These are phyloP conservation scores for Zopfia rhizophila DNA, from an alignment of 2,329 filamentous ascomycete genomes.

Conservation along the genomic window DNA sequence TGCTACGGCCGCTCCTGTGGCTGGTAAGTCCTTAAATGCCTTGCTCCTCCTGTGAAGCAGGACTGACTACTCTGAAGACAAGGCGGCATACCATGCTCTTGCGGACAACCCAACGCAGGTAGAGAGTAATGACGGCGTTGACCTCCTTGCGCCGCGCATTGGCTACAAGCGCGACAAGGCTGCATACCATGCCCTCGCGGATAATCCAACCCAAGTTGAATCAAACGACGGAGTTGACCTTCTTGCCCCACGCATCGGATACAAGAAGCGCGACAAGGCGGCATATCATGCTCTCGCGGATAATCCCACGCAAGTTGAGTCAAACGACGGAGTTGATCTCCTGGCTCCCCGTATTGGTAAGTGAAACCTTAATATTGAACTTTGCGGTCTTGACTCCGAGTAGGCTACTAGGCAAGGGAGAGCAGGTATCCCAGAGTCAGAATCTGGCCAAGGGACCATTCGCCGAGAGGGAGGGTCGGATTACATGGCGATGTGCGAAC, in stretches of 20 bases:
- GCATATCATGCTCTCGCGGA: constrained; percentile 10
- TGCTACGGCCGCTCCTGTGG: not conserved
- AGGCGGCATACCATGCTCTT: constrained; percentile 6
- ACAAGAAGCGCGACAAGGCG: constrained; percentile 6
- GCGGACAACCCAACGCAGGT: constrained; percentile 13
- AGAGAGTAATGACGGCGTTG: constrained; percentile 2
- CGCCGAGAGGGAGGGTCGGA: too few relatives aligned
- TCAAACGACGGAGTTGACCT: constrained; percentile 6
- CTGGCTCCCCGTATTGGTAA: constrained; percentile 8
- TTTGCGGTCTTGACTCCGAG: too few relatives aligned
- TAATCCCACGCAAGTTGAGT: constrained; percentile 8
- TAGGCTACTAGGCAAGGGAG: too few relatives aligned
- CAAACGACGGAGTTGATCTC: constrained; percentile 4
- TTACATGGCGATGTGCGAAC: too few relatives aligned
- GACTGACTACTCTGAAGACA: too few relatives aligned
- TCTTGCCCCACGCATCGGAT: constrained; percentile 5
- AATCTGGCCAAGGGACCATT: too few relatives aligned
- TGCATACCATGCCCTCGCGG: constrained; percentile 6
- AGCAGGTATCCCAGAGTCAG: too few relatives aligned
- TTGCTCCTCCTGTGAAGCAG: too few relatives aligned
- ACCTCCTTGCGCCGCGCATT: constrained; percentile 7
- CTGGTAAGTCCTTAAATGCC: not conserved
- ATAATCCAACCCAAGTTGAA: constrained; percentile 11
- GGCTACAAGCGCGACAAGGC: constrained; percentile 4
- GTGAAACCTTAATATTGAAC: too few relatives aligned